Evolutionary conservation across 2,329 filamentous ascomycete genomes (phyloP).

Genomic region (Fusarium transvaalense): DNA sequence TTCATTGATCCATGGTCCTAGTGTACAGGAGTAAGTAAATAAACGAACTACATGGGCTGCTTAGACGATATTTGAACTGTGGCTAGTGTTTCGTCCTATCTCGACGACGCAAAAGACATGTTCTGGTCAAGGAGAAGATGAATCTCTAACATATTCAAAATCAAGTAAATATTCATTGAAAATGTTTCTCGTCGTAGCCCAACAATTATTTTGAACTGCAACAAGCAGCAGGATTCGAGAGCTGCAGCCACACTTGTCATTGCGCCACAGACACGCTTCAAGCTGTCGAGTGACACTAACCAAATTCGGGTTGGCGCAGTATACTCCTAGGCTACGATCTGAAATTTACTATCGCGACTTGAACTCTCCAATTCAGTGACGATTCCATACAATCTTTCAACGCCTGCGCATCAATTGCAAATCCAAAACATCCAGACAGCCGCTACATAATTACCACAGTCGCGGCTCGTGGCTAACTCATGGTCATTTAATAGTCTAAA

Average conservation of each 20-base stretch:
- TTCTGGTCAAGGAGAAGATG: not conserved
- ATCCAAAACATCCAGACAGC: constrained; percentile 37
- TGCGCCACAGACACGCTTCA: constrained; percentile 33
- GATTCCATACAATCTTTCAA: constrained; percentile 41
- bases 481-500: constrained; percentile 53
- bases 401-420: constrained; percentile 45
- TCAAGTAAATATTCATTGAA: not conserved
- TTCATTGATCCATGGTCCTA: constrained; percentile 14
- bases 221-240: not conserved
- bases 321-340: constrained; percentile 48
- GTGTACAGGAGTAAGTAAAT: constrained; percentile 31
- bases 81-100: constrained; percentile 22
- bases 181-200: not conserved
- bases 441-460: constrained; percentile 19
- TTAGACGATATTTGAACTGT: constrained; percentile 14
- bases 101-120: not conserved
- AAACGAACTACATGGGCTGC: constrained; percentile 30
- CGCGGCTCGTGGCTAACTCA: constrained; percentile 46
- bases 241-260: constrained; percentile 28
- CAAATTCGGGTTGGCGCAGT: constrained; percentile 22
- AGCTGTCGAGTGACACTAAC: constrained; percentile 19
- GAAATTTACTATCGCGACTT: constrained; percentile 55
- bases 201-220: not conserved
- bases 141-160: not conserved
- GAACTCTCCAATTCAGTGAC: constrained; percentile 32